phyloP scores from a whole-genome alignment of 352 stramenopile species.

The Pythium chondricola region DNA sequence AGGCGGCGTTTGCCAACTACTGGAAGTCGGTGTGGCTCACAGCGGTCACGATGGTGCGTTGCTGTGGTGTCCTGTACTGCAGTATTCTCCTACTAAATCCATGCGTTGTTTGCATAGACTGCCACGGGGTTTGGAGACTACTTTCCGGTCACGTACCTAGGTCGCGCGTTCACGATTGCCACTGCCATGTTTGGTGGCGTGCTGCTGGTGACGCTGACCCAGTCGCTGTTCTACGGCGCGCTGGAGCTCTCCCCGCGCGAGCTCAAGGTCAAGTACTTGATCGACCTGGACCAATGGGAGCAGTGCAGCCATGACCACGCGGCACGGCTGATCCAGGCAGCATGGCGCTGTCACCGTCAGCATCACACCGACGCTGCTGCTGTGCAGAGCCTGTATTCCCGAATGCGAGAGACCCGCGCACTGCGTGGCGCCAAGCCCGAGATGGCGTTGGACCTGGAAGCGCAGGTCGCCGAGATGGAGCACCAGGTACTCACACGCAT shows the following conservation, averaged over 20 bases:
- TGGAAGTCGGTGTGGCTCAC: slow-evolving; percentile 71
- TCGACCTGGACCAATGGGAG: slow-evolving; percentile 56
- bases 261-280: slow-evolving; percentile 56
- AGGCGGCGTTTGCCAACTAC: slow-evolving; percentile 59
- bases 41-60: slow-evolving; percentile 55
- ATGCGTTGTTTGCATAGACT: slow-evolving; percentile 24
- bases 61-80: background rate
- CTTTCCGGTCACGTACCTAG: slow-evolving; percentile 61
- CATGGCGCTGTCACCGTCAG: slow-evolving; percentile 25
- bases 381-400: slow-evolving; percentile 22
- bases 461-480: slow-evolving; percentile 44
- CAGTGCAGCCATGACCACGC: slow-evolving; percentile 36
- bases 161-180: slow-evolving; percentile 42
- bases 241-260: slow-evolving; percentile 58
- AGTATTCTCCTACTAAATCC: background rate
- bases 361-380: background rate
- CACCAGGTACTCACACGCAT: slow-evolving; percentile 25
- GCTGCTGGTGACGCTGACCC: slow-evolving; percentile 60
- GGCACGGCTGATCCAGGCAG: slow-evolving; percentile 34
- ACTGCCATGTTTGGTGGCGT: slow-evolving; percentile 71
- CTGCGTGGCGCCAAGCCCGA: slow-evolving; percentile 27
- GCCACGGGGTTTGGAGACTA: slow-evolving; percentile 69
- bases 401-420: slow-evolving; percentile 22
- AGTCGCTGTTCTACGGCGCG: slow-evolving; percentile 75
- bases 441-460: slow-evolving; percentile 32